Evolutionary conservation across 1,139 yeast genomes (phyloP), one percentile per base, ranked within the genome.

Genomic region (Nadsonia starkeyi-henricii): DNA sequence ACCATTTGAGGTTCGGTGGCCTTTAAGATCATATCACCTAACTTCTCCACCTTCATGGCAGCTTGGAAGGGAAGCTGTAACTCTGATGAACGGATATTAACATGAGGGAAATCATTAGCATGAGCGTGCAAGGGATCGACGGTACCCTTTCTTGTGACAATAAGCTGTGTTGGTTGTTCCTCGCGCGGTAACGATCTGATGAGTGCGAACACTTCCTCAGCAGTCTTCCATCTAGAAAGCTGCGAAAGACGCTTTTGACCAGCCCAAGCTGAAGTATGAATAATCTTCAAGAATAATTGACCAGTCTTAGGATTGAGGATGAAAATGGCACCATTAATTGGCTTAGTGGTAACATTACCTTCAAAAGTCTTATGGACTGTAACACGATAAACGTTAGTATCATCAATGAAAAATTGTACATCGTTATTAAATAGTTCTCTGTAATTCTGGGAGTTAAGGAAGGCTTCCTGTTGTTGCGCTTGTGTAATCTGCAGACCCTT

Each of bases 211-310:
- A 88, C 95, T 66, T 91, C 98, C 65, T 93, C 99, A 0, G 98
- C 98, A 1, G 97, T 82, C 63, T 91, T 91, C 98, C 98, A 93
- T 62, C 91, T 91, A 0, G 97, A 93, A 53, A 93, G 70, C 62
- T 91, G 97, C 28, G 95, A 85, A 55, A 91, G 72, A 58, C 97
- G 82, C 60, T 88, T 89, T 63, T 93, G 97, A 17, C 99, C 99
- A 1, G 96, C 82, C 95, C 96, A 93, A 1, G 88, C 95, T 7
- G 95, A 84, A 0, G 95, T 86, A 60, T 91, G 98, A 52, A 93
- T 86, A 48, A 91, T 77, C 60, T 86, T 88, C 65, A 91, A 71
- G 62, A 84, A 88, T 43, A 91, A 66, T 61, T 89, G 96, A 41
- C 59, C 64, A 2, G 91, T 77, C 55, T 81, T 78, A 0, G 98